phyloP scores from a whole-genome alignment of 805 yeast genomes.

The Lipomyces sp. region DNA sequence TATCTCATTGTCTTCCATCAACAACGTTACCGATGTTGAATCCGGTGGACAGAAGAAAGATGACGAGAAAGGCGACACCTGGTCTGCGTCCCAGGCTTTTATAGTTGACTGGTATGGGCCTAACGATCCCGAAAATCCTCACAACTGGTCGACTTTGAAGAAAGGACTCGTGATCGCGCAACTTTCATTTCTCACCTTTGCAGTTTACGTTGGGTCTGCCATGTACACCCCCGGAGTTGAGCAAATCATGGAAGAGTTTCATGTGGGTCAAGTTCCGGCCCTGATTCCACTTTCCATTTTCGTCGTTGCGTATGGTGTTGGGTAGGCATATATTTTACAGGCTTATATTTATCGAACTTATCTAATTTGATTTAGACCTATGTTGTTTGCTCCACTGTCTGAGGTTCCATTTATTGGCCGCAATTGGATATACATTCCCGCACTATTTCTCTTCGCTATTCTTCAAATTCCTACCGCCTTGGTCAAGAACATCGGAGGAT shows the following conservation, averaged over 20 bases:
- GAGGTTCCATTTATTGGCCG: slow-evolving; percentile 56
- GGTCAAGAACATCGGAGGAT: slow-evolving; percentile 48
- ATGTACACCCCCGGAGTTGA: slow-evolving; percentile 52
- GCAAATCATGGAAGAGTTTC: slow-evolving; percentile 46
- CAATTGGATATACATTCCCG: slow-evolving; percentile 47
- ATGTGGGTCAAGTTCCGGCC: slow-evolving; percentile 46
- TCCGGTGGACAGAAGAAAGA: neutral
- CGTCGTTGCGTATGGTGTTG: slow-evolving; percentile 56
- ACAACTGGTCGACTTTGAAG: slow-evolving; percentile 50
- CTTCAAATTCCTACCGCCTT: slow-evolving; percentile 57
- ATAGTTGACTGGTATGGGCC: slow-evolving; percentile 28
- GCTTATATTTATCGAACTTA: slow-evolving; percentile 26
- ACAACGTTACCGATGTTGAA: neutral
- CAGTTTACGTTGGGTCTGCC: slow-evolving; percentile 57
- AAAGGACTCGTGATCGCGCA: slow-evolving; percentile 43
- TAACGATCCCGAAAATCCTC: slow-evolving; percentile 42
- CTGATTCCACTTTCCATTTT: slow-evolving; percentile 53
- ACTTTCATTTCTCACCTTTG: slow-evolving; percentile 47
- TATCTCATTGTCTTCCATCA: neutral
- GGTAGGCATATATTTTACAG: neutral
- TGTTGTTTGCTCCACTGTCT: slow-evolving; percentile 56
- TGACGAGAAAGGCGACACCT: neutral
- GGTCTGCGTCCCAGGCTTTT: neutral
- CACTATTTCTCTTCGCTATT: slow-evolving; percentile 47
- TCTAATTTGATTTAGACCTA: slow-evolving; percentile 61